Conservation (phyloP, 2,329 filamentous ascomycete genomes). For the Aspergillus neoniger region DNA sequence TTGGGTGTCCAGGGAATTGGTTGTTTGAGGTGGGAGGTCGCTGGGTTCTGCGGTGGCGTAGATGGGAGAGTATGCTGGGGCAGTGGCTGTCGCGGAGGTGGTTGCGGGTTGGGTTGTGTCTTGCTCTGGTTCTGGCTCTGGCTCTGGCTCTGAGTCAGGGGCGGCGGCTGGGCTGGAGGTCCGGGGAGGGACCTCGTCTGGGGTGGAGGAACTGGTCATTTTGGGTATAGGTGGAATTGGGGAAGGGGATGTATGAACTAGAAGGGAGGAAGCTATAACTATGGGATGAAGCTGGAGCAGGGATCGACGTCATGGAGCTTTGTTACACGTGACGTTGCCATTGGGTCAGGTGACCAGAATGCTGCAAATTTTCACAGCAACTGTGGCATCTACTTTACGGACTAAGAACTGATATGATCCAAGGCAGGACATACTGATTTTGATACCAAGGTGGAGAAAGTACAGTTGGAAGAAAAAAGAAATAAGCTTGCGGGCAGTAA, state of each 20-base stretch:
- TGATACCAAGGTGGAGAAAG: slow-evolving; percentile 21
- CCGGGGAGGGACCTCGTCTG: background rate
- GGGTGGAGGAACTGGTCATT: slow-evolving; percentile 9
- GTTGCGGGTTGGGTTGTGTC: slow-evolving; percentile 1
- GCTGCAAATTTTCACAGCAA: background rate
- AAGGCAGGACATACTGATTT: background rate
- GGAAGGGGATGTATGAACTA: background rate
- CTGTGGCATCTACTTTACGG: background rate
- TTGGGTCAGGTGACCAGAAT: background rate
- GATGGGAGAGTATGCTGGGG: slow-evolving; percentile 37
- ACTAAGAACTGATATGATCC: background rate
- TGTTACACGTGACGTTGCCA: background rate
- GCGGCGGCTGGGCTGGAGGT: background rate
- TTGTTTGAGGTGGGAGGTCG: slow-evolving; percentile 14
- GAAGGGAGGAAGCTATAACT: background rate
- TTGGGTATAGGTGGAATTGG: background rate
- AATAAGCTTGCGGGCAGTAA: slow-evolving; percentile 51
- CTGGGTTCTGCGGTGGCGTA: slow-evolving; percentile 26
- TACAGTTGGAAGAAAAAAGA: slow-evolving; percentile 38
- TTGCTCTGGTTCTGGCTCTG: no score
- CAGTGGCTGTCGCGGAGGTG: slow-evolving; percentile 25
- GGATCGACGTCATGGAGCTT: background rate
- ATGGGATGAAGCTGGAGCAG: background rate
- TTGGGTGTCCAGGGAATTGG: slow-evolving; percentile 22
- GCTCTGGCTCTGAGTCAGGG: no score